A percentile compares a stretch with the other conserved stretches of the same genome.
Evolutionary conservation across 257 asterid species (phyloP).

Genomic region (Ocimum tenuiflorum): DNA sequence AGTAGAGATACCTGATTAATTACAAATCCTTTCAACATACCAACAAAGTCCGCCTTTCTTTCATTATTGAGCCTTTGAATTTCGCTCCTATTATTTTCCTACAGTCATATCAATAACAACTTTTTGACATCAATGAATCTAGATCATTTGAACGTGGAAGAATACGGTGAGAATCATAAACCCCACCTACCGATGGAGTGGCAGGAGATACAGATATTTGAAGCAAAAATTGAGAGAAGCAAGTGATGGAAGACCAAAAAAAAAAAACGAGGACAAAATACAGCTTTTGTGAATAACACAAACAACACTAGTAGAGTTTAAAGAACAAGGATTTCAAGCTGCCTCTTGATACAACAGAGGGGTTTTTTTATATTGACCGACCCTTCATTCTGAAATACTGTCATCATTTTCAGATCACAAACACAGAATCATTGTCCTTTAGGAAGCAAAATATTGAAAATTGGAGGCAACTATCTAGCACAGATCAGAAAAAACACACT

Average conservation of each 20-base stretch:
- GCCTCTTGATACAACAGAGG: neutral
- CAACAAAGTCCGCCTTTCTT: constrained; percentile 59
- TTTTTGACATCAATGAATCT: neutral
- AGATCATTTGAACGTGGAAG: neutral
- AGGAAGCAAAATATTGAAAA: neutral
- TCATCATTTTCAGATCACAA: neutral
- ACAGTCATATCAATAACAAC: constrained; percentile 29
- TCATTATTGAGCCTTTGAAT: constrained; percentile 75
- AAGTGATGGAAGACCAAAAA: no score
- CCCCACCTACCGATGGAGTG: no score
- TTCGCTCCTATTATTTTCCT: constrained; percentile 85
- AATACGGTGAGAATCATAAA: neutral
- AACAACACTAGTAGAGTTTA: no score
- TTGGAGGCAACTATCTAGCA: neutral
- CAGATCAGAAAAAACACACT: constrained; percentile 3
- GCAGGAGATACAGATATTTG: no score
- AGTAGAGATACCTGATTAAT: constrained; percentile 55
- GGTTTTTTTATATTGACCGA: neutral
- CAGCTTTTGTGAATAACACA: no score
- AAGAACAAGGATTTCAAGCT: neutral
- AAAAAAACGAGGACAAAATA: no score
- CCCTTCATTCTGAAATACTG: neutral
- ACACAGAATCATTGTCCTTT: neutral
- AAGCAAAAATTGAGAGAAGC: neutral
- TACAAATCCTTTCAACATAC: constrained; percentile 88